These are phyloP conservation scores for Peniophora sp. DNA, from an alignment of 1,284 basidiomycete genomes.

Conservation along the genomic window DNA sequence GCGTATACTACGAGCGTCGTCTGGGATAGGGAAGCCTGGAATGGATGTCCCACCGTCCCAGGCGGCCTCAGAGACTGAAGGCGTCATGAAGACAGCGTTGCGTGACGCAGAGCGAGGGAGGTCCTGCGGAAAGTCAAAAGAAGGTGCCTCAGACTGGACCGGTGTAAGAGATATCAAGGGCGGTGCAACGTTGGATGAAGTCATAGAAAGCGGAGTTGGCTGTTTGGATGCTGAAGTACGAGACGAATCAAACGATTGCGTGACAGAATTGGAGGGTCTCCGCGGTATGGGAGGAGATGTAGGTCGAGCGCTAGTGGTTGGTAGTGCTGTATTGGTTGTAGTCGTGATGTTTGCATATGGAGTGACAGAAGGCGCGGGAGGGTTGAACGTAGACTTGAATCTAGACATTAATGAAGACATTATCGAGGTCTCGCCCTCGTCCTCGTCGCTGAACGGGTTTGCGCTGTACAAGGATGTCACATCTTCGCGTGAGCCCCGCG, in stretches of 20 bases:
- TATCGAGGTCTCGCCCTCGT: constrained; percentile 75
- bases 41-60: constrained; percentile 66
- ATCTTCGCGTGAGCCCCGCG: constrained; percentile 59
- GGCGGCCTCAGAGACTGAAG: constrained; percentile 42
- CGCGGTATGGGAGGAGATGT: constrained; percentile 35
- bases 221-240: constrained; percentile 41
- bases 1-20: constrained; percentile 74
- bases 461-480: constrained; percentile 68
- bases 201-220: constrained; percentile 46
- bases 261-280: constrained; percentile 40
- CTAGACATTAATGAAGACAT: constrained; percentile 70
- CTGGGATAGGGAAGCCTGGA: constrained; percentile 78
- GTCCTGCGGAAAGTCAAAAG: constrained; percentile 56
- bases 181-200: constrained; percentile 54
- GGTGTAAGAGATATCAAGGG: constrained; percentile 78
- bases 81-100: constrained; percentile 36
- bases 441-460: constrained; percentile 82
- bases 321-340: constrained; percentile 10
- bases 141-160: constrained; percentile 66
- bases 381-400: constrained; percentile 68
- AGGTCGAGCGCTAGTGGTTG: constrained; percentile 20
- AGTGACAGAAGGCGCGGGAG: constrained; percentile 39
- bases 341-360: constrained; percentile 14
- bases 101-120: constrained; percentile 34
- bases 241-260: constrained; percentile 37